Evolutionary conservation across 169 alveolate species (phyloP).

Genomic region (Plasmodium blacklocki): DNA sequence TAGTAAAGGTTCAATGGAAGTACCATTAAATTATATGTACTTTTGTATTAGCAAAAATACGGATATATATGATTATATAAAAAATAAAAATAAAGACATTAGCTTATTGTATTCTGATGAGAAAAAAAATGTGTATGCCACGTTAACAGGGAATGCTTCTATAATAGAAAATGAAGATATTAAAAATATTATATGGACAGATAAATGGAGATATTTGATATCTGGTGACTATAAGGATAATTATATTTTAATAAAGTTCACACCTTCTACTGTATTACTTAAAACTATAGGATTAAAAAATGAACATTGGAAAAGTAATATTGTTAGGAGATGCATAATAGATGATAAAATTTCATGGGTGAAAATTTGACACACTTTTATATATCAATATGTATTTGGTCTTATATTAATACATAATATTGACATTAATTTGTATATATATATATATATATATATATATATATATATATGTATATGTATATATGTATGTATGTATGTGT

Average conservation of each 20-base stretch:
- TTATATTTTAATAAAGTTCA: conserved; percentile 62
- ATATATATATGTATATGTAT: neutral
- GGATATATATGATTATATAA: conserved; percentile 46
- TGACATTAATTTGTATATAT: neutral
- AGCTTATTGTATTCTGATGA: conserved; percentile 46
- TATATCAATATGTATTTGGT: neutral
- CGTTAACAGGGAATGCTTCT: conserved; percentile 49
- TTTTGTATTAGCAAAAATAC: conserved; percentile 55
- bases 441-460: neutral
- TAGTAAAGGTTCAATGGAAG: conserved; percentile 17
- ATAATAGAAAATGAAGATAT: conserved; percentile 50
- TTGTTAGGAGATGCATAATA: conserved; percentile 15
- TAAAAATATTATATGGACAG: conserved; percentile 27
- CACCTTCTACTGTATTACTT: conserved; percentile 40
- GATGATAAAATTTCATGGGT: conserved; percentile 59
- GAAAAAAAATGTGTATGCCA: conserved; percentile 51
- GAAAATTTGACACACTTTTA: conserved; percentile 10
- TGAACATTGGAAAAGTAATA: conserved; percentile 59
- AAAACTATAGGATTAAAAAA: conserved; percentile 63
- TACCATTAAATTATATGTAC: conserved; percentile 59
- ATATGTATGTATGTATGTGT: neutral
- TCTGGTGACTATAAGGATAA: conserved; percentile 35
- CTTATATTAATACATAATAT: neutral
- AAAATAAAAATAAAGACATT: conserved; percentile 18
- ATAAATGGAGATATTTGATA: conserved; percentile 57